Evolutionary conservation across 176 grass and related monocot species (phyloP), one percentile per base, ranked within the genome.

Genomic region (Avena insularis): DNA sequence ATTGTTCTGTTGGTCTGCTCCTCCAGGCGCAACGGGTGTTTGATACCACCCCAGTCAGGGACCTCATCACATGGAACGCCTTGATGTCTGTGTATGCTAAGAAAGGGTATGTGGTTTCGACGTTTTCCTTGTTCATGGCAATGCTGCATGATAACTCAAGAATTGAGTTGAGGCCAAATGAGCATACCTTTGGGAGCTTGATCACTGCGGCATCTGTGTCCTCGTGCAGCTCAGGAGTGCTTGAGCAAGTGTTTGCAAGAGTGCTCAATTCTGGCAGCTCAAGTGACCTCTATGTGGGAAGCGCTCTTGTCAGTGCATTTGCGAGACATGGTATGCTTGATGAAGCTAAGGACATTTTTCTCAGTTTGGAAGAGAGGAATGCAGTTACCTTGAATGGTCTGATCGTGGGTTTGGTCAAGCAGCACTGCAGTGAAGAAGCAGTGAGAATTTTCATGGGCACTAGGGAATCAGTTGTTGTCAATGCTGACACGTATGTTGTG

Each of bases 101-200:
- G 83, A 92, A 69, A 89, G 92, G 92, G 47, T 83, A 94, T 70
- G 79, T 77, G 31, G 51, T 71, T 62, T 87, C 90, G 21, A 90
- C 90, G 14, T 87, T 90, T 71, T 46, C 84, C 29, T 25, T 92
- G 31, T 90, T 97, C 83, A 76, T 48, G 56, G 64, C 38, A 53
- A 94, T 97, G 94, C 86, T 90, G 71, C 72, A 43, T 29, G 81
- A 77, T 56, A 71, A 61, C 82, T 75, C 72, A 17, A 59, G 71
- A 64, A 43, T 63, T 40, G 64, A 75, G 67, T 79, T 87, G 82
- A 86, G 81, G 51, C 92, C 92, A 2, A 92, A 72, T 0, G 94
- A 94, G 71, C 89, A 87, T 86, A 97, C 94, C 8, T 97, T 87
- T 87, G 90, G 94, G 59, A 97, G 92, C 86, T 88, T 92, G 84